These are phyloP conservation scores for Citrullus colocynthis DNA, from an alignment of 306 rosid species.

Conservation along the genomic window DNA sequence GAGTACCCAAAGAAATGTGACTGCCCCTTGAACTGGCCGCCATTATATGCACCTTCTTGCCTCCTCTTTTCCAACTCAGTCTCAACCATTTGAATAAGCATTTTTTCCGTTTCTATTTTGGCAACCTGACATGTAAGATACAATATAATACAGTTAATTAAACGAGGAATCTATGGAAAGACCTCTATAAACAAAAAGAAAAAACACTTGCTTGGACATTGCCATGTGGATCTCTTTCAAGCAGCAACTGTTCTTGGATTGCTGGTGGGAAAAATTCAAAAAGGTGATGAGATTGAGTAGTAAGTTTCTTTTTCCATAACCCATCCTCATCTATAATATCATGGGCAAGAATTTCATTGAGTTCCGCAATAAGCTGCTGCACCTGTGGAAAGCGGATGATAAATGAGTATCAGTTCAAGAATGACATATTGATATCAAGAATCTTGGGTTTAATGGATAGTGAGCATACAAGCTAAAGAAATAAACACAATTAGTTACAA, in stretches of 20 bases:
- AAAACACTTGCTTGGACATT: conserved; percentile 73
- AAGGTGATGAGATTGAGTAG: conserved; percentile 63
- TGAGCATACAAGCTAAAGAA: background rate
- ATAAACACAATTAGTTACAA: background rate
- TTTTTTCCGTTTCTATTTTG: conserved; percentile 96
- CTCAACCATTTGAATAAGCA: conserved; percentile 99
- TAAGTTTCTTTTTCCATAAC: conserved; percentile 83
- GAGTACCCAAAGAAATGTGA: conserved; percentile 97
- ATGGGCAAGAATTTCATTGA: conserved; percentile 86
- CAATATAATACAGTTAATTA: background rate
- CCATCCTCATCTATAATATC: conserved; percentile 80
- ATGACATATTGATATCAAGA: background rate
- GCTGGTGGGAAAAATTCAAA: conserved; percentile 88
- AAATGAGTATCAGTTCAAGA: background rate
- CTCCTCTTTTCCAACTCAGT: conserved; percentile 78
- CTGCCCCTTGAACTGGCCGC: conserved; percentile 52
- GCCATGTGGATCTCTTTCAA: conserved; percentile 99
- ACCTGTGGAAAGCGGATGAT: conserved; percentile 38
- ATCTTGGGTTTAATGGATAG: background rate
- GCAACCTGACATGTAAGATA: conserved; percentile 51
- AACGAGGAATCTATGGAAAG: background rate
- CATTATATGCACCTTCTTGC: conserved; percentile 14
- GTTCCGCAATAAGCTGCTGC: conserved; percentile 82
- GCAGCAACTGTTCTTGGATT: conserved; percentile 97
- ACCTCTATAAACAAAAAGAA: background rate